These are phyloP conservation scores for Crithidia brevicula DNA, from an alignment of 208 protist species.

Conservation along the genomic window DNA sequence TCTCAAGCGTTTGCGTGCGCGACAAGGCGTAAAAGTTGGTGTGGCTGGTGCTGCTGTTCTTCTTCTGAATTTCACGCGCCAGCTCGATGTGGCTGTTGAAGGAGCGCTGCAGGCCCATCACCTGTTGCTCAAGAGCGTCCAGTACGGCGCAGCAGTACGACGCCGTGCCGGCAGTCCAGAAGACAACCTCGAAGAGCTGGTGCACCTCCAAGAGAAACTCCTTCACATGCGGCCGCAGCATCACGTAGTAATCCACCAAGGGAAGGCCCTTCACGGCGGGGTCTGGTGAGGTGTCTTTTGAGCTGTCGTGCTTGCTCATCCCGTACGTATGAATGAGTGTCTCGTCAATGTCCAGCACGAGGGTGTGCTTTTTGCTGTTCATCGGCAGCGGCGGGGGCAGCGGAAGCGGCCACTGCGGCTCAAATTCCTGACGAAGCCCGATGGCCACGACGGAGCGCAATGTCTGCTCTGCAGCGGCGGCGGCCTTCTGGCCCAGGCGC, in stretches of 20 bases:
- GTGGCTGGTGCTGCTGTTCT: constrained; percentile 46
- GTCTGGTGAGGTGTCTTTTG: constrained; percentile 17
- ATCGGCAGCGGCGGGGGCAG: constrained; percentile 56
- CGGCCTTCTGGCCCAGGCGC: constrained; percentile 22
- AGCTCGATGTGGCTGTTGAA: constrained; percentile 74
- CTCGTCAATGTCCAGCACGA: constrained; percentile 92
- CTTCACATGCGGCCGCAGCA: constrained; percentile 70
- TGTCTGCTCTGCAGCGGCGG: constrained; percentile 16
- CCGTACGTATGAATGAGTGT: constrained; percentile 79
- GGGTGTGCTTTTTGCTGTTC: constrained; percentile 58
- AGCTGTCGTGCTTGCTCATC: constrained; percentile 42
- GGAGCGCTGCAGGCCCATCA: constrained; percentile 72
- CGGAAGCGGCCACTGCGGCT: constrained; percentile 72
- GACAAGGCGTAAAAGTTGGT: constrained; percentile 88
- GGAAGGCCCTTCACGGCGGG: constrained; percentile 22
- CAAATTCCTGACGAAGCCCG: constrained; percentile 56
- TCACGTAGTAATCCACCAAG: constrained; percentile 49
- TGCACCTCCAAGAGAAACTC: constrained; percentile 80
- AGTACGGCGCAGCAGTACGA: constrained; percentile 85
- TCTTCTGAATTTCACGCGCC: constrained; percentile 29
- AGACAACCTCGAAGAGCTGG: constrained; percentile 86
- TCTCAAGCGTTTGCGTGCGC: constrained; percentile 77
- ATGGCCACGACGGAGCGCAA: constrained; percentile 53
- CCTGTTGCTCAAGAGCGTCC: constrained; percentile 76
- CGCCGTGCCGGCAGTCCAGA: constrained; percentile 86